A percentile compares a stretch with the other conserved stretches of the same genome.
These are phyloP conservation scores for Haplosporangium sp. DNA, from an alignment of 371 early-diverging fungal species.

Conservation along the genomic window DNA sequence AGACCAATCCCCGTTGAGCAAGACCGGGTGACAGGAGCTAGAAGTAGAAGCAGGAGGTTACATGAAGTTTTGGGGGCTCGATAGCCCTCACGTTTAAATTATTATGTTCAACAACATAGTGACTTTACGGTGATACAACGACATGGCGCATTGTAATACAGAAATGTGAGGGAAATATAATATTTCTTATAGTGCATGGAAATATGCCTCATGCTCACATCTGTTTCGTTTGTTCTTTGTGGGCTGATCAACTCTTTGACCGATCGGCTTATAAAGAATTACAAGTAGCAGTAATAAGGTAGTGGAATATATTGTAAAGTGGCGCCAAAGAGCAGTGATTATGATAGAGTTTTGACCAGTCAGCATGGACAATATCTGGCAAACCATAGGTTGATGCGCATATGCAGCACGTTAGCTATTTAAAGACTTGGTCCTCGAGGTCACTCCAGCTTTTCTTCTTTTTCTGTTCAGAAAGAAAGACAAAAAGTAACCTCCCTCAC, in stretches of 20 bases:
- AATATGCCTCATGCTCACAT: background rate
- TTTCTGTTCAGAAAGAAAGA: background rate
- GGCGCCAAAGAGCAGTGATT: background rate
- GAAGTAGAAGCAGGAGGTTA: constrained; percentile 3
- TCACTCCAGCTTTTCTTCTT: background rate
- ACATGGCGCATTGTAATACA: background rate
- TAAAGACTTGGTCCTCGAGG: constrained; percentile 5
- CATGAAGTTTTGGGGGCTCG: background rate
- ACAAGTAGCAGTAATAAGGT: too few relatives aligned
- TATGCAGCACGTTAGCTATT: constrained; percentile 5
- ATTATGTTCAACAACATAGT: background rate
- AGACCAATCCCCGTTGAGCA: constrained; percentile 17
- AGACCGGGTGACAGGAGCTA: constrained; percentile 14
- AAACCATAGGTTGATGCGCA: background rate
- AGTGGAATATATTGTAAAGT: background rate
- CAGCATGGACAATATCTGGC: background rate
- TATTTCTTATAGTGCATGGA: background rate
- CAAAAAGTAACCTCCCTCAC: background rate
- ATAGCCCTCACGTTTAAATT: too few relatives aligned
- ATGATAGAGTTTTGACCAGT: background rate
- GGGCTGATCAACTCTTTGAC: background rate
- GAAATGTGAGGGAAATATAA: background rate
- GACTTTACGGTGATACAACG: background rate
- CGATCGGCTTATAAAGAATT: too few relatives aligned
- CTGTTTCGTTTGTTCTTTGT: background rate